Evolutionary conservation across 306 rosid species (phyloP), one percentile per base, ranked within the genome.

Genomic region (Vigna hirtella): DNA sequence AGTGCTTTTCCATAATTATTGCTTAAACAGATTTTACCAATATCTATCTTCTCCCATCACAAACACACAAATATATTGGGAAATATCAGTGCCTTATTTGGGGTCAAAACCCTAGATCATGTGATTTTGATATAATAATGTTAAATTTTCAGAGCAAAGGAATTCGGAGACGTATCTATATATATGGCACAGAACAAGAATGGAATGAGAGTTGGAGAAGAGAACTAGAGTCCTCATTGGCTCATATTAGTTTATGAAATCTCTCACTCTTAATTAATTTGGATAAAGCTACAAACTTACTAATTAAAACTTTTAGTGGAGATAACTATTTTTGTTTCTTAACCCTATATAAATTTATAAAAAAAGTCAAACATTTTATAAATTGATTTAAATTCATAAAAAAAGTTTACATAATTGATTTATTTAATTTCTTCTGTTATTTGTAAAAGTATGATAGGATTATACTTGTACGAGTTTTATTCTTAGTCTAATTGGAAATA

Each of bases 41-140:
- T 24, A 55, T 42, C 12, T 53, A 55, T 42, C 3, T 53, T 14
- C 12, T 66, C 69, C 76, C 58, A 45, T n/a, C 36, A 69, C 13
- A 53, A 13, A 69, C 11, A 58, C 43, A 68, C 9, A 22, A 3
- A 61, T 61, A 59, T 14, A 59, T 59, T 30, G 66, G 45, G 63
- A 24, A 24, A 24, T 24, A 24, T 24, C 22, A 20, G 22, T 20
- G 22, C 1, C 22, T 20, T 20, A 20, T 20, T 20, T 20, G 22
- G 22, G 20, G 22, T 20, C 28, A 53, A 59, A 30, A 30, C 4
- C 6, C 59, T 14, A 61, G 68, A 57, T 32, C 48, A 57, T 64
- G 61, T 53, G 61, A 63, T 52, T 18, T 67, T 18, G 49, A 53
- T 30, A 79, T 36, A 70, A 55, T 34, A 45, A 64, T 77, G 62